Evolutionary conservation across 1,284 basidiomycete species (phyloP).

Genomic region (Malassezia pachydermatis): DNA sequence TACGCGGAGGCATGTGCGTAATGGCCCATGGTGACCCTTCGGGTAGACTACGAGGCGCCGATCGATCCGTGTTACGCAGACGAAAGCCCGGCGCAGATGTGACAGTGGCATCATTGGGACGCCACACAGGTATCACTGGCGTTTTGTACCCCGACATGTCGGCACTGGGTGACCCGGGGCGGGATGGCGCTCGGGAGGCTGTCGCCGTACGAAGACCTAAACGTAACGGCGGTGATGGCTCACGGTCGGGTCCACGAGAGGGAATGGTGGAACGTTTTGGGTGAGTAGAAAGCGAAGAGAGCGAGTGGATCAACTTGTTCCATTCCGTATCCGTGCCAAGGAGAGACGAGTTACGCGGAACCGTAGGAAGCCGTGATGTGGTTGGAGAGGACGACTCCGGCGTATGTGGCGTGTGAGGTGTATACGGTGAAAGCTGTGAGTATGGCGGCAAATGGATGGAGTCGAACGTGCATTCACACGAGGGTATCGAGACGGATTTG

Average conservation of each 20-base stretch:
- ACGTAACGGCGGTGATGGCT: too few species aligned
- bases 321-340: slow-evolving; percentile 5
- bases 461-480: slow-evolving; percentile 41
- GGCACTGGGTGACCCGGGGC: neutral
- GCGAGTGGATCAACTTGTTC: slow-evolving; percentile 24
- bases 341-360: neutral
- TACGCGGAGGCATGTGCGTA: slow-evolving; percentile 34
- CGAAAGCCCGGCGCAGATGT: neutral
- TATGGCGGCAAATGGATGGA: slow-evolving; percentile 46
- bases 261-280: slow-evolving; percentile 16
- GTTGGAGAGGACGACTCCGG: too few species aligned
- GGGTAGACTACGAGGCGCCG: slow-evolving; percentile 32
- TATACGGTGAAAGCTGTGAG: slow-evolving; percentile 31
- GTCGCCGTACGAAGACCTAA: neutral
- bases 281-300: slow-evolving; percentile 19
- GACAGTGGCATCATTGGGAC: slow-evolving; percentile 8
- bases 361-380: slow-evolving; percentile 11
- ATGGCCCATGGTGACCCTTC: slow-evolving; percentile 40
- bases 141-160: neutral
- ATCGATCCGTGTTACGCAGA: slow-evolving; percentile 13
- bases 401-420: slow-evolving; percentile 16
- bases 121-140: slow-evolving; percentile 6
- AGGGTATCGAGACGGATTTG: slow-evolving; percentile 31
- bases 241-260: too few species aligned
- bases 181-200: neutral